Evolutionary conservation across 148 eudicot genomes (phyloP), one percentile per base, ranked within the genome.

Genomic region (Vaccinium macrocarpon): DNA sequence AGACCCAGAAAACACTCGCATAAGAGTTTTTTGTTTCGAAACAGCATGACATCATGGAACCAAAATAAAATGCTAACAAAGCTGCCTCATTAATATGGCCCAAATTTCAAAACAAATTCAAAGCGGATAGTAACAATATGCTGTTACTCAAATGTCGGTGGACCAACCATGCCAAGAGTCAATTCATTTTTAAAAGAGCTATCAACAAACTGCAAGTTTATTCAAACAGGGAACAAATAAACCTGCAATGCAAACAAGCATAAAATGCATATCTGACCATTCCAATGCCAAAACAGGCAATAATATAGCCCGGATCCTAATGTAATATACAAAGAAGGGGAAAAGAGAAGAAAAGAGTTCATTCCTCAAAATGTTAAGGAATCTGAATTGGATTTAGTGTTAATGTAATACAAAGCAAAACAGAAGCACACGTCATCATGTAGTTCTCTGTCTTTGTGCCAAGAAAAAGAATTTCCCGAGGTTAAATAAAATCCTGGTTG

Each of bases 51-150:
- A n/a, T 81, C 35, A 25, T 53, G 46, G 42, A 78, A 42, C 16
- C 42, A 78, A 77, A 42, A 76, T n/a, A 50, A 75, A 76, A 76
- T 6, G 51, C 51, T 76, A 76, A 13, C 80, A 78, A 77, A 25
- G 59, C 52, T 52, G 61, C 38, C n/a, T 29, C 14, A 0, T 2
- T 78, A 66, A 16, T 50, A 18, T 29, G 46, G 35, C 64, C 42
- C 23, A 76, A 29, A 78, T 52, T 52, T 52, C 79, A 78, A 18
- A 78, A 53, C 46, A 52, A 78, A 14, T 46, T 50, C 3, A 51
- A 11, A 53, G 53, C 23, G 29, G 48, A 53, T 78, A 5, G 18
- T 25, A 51, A 27, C 21, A 29, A 78, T 4, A 51, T 49, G 59
- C 2, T 55, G 23, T 55, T 78, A 25, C 35, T 3, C 59, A 78